Evolutionary conservation across 2,329 filamentous ascomycete genomes (phyloP).

Genomic region (Xylaria sp.): DNA sequence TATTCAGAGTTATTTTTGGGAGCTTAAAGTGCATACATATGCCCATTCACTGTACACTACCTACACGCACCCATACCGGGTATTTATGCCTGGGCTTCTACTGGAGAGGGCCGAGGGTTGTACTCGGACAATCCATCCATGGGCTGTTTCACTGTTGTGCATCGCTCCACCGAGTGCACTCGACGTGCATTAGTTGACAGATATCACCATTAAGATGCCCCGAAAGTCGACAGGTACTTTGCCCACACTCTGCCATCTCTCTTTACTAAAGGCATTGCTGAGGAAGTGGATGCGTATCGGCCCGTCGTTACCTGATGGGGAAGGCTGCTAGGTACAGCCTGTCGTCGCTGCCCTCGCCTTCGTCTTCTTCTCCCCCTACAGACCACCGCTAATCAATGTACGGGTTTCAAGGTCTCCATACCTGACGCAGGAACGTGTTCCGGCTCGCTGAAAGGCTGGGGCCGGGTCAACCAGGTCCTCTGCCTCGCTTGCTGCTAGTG

Average conservation of each 20-base stretch:
- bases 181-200: slow-evolving; percentile 17
- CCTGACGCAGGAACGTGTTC: slow-evolving; percentile 37
- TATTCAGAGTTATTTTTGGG: slow-evolving; percentile 20
- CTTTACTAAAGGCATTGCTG: slow-evolving; percentile 16
- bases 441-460: slow-evolving; percentile 34
- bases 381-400: slow-evolving; percentile 31
- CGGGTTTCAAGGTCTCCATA: slow-evolving; percentile 34
- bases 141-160: slow-evolving; percentile 38
- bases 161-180: slow-evolving; percentile 14
- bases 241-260: slow-evolving; percentile 10
- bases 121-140: slow-evolving; percentile 20
- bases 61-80: no score
- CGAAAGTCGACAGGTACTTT: slow-evolving; percentile 1
- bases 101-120: no score
- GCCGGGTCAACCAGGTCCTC: neutral
- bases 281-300: slow-evolving; percentile 18
- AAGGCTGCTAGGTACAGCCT: slow-evolving; percentile 22
- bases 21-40: slow-evolving; percentile 13
- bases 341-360: no score
- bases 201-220: slow-evolving; percentile 1
- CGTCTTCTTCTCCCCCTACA: neutral
- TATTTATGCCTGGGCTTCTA: no score
- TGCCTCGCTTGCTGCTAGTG: slow-evolving; percentile 16
- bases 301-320: slow-evolving; percentile 20
- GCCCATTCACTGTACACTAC: neutral